Evolutionary conservation across 179 eudicot genomes (phyloP).

Genomic region (Spinacia oleracea): DNA sequence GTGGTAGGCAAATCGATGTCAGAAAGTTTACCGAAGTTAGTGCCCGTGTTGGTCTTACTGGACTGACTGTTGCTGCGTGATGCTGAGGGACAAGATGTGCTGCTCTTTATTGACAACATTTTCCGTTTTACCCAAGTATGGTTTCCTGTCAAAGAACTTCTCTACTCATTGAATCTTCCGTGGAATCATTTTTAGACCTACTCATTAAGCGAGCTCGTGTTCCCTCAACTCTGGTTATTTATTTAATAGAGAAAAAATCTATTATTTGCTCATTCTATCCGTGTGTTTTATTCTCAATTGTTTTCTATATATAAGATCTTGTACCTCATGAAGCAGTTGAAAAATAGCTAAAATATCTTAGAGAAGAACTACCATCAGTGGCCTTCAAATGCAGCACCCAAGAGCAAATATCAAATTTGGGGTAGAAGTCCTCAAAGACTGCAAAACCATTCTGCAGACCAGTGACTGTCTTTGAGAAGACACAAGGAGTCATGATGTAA

Average conservation of each 20-base stretch:
- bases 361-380: slow-evolving; percentile 90
- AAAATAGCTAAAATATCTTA: slow-evolving; percentile 97
- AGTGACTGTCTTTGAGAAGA: slow-evolving; percentile 98
- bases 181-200: too few relatives aligned
- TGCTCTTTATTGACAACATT: too few relatives aligned
- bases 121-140: too few relatives aligned
- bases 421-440: slow-evolving; percentile 80
- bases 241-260: background rate
- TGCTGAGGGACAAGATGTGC: too few relatives aligned
- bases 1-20: too few relatives aligned
- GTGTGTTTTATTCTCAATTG: slow-evolving; percentile 11
- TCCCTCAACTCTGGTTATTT: background rate
- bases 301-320: slow-evolving; percentile 56
- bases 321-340: slow-evolving; percentile 92
- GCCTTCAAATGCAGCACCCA: slow-evolving; percentile 99
- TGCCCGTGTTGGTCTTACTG: too few relatives aligned
- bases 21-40: too few relatives aligned
- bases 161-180: too few relatives aligned
- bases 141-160: too few relatives aligned
- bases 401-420: slow-evolving; percentile 78
- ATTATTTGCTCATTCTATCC: background rate
- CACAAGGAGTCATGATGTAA: slow-evolving; percentile 93
- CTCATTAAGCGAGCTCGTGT: too few relatives aligned
- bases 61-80: too few relatives aligned
- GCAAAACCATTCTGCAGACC: slow-evolving; percentile 68